A percentile compares a stretch with the other conserved stretches of the same genome.
These are phyloP conservation scores for Plasmodium malariae DNA, from an alignment of 169 alveolate genomes.

Conservation along the genomic window DNA sequence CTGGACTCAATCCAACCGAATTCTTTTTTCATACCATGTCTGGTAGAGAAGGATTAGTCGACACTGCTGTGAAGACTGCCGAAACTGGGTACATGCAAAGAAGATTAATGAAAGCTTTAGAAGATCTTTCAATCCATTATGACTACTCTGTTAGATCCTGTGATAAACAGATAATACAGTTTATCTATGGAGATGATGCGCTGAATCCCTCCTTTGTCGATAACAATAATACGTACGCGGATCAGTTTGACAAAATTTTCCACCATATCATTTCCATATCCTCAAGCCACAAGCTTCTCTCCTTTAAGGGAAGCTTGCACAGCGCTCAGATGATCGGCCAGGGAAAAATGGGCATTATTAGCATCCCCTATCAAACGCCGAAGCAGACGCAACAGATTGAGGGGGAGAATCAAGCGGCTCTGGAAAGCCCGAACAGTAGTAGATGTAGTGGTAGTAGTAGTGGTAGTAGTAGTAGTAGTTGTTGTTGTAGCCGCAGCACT, in stretches of 20 bases:
- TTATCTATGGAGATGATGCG: conserved; percentile 99
- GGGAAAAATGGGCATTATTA: too few relatives aligned
- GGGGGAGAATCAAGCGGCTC: too few relatives aligned
- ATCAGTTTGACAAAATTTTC: conserved; percentile 53
- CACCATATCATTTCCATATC: conserved; percentile 51
- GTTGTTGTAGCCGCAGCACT: too few relatives aligned
- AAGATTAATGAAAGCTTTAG: conserved; percentile 97
- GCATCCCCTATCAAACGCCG: too few relatives aligned
- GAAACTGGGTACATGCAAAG: conserved; percentile 99
- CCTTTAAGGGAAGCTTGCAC: too few relatives aligned
- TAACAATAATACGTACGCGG: conserved; percentile 38
- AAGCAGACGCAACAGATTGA: too few relatives aligned
- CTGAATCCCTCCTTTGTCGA: conserved; percentile 90
- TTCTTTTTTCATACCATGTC: conserved; percentile 99
- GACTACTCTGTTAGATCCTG: conserved; percentile 97
- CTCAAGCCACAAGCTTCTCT: conserved; percentile 23
- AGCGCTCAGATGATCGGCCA: too few relatives aligned
- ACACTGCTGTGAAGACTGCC: conserved; percentile 99
- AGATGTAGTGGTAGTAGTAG: too few relatives aligned
- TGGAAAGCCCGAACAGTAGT: too few relatives aligned
- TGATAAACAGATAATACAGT: conserved; percentile 96
- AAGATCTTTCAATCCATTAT: conserved; percentile 96
- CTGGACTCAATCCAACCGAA: conserved; percentile 96
- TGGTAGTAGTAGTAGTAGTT: too few relatives aligned
- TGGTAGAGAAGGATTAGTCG: conserved; percentile 99